Conservation (phyloP, 1,139 yeast genomes). For the Saccharomyces hybrid region DNA sequence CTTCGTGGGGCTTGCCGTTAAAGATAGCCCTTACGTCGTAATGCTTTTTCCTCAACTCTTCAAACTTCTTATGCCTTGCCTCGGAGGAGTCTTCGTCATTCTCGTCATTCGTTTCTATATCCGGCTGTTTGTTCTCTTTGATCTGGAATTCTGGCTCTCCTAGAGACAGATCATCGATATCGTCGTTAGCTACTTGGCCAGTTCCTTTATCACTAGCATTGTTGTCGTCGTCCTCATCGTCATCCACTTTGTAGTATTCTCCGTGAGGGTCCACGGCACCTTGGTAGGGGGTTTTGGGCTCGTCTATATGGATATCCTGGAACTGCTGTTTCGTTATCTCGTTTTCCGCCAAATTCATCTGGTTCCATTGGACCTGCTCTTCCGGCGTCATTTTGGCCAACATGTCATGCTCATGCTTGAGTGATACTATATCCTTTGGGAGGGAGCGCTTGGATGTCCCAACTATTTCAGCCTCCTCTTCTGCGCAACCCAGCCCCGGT, state of each 20-base stretch:
- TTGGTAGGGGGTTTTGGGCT: constrained; percentile 95
- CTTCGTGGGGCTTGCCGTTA: constrained; percentile 26
- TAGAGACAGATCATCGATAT: constrained; percentile 43
- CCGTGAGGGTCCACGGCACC: constrained; percentile 88
- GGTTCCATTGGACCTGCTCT: constrained; percentile 63
- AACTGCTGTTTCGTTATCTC: constrained; percentile 40
- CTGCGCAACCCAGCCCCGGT: constrained; percentile 1
- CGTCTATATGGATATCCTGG: constrained; percentile 55
- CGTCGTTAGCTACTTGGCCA: constrained; percentile 49
- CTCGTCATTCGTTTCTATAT: constrained; percentile 16
- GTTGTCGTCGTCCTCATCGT: constrained; percentile 49
- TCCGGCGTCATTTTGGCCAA: constrained; percentile 12
- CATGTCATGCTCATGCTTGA: constrained; percentile 22
- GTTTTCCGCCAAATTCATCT: constrained; percentile 52
- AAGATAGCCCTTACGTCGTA: constrained; percentile 66
- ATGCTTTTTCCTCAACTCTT: constrained; percentile 68
- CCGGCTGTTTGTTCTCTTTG: constrained; percentile 23
- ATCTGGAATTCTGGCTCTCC: constrained; percentile 45
- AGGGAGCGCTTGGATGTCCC: constrained; percentile 8
- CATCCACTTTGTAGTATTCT: constrained; percentile 70
- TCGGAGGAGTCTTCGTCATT: constrained; percentile 38
- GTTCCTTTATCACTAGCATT: constrained; percentile 37
- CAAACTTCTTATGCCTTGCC: constrained; percentile 61
- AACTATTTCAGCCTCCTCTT: constrained; percentile 7
- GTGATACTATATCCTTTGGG: constrained; percentile 27